These are phyloP conservation scores for Globisporangium lucens DNA, from an alignment of 352 stramenopile genomes.

Conservation along the genomic window DNA sequence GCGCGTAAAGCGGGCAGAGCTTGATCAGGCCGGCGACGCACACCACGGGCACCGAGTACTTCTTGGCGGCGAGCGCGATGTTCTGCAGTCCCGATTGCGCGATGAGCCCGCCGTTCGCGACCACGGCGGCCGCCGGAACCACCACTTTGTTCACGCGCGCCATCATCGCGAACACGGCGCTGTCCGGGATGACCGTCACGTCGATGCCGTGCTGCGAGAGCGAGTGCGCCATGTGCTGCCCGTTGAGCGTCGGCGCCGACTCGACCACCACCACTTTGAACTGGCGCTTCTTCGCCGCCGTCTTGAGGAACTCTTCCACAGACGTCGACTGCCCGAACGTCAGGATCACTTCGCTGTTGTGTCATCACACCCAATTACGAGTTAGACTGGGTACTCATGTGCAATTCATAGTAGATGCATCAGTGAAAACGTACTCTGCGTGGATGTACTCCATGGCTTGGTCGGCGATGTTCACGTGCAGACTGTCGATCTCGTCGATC, in stretches of 20 bases:
- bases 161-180: conserved; percentile 97
- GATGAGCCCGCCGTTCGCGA: conserved; percentile 97
- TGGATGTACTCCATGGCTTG: conserved; percentile 97
- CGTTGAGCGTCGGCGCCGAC: conserved; percentile 91
- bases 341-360: conserved; percentile 91
- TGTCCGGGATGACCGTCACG: conserved; percentile 96
- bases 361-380: neutral
- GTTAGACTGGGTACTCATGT: neutral
- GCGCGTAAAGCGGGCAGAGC: conserved; percentile 97
- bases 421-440: conserved; percentile 70
- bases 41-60: conserved; percentile 97
- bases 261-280: conserved; percentile 96
- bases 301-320: conserved; percentile 90
- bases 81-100: conserved; percentile 94
- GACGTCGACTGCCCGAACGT: conserved; percentile 93
- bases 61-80: conserved; percentile 94
- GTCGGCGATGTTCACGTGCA: conserved; percentile 95
- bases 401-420: neutral
- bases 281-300: conserved; percentile 87
- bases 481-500: conserved; percentile 93
- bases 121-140: conserved; percentile 93
- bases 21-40: conserved; percentile 97
- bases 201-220: conserved; percentile 91
- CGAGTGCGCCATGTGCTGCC: conserved; percentile 86
- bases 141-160: conserved; percentile 97